phyloP scores from a whole-genome alignment of 768 basidiomycete species.

The Lactarius evosmus region DNA sequence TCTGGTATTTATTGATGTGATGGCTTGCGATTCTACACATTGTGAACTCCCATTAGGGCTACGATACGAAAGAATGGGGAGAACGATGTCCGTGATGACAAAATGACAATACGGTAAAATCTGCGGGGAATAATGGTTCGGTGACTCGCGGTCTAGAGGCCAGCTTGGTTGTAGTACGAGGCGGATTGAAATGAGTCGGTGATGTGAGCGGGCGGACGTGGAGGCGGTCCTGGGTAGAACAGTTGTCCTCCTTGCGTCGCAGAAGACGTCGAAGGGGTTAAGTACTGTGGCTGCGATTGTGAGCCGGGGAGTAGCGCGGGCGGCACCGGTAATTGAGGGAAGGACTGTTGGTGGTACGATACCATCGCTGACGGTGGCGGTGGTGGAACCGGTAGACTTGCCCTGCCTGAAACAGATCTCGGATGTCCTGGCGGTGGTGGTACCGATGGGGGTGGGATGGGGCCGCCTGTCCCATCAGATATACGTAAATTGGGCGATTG shows the following conservation, averaged over 20 bases:
- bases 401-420: constrained; percentile 39
- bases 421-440: constrained; percentile 11
- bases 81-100: constrained; percentile 15
- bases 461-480: constrained; percentile 26
- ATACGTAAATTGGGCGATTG: constrained; percentile 18
- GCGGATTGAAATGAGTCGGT: constrained; percentile 15
- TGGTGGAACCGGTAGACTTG: constrained; percentile 48
- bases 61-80: constrained; percentile 11
- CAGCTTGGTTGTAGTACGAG: constrained; percentile 26
- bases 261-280: constrained; percentile 31
- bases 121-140: not conserved
- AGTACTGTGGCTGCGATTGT: constrained; percentile 25
- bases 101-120: constrained; percentile 10
- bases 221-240: constrained; percentile 34
- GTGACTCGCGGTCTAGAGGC: constrained; percentile 17
- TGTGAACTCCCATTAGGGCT: constrained; percentile 12
- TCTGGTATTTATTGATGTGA: constrained; percentile 15
- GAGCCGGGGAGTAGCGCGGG: constrained; percentile 17
- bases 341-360: constrained; percentile 34
- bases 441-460: constrained; percentile 18
- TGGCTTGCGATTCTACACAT: constrained; percentile 23
- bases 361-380: constrained; percentile 37
- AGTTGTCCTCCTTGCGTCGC: constrained; percentile 27
- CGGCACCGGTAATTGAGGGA: constrained; percentile 26
- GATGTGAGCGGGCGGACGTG: constrained; percentile 31